Percentiles rank a stretch among this genome's conserved stretches.
These are phyloP conservation scores for Carnegiea gigantea DNA, from an alignment of 179 eudicot genomes.

Conservation along the genomic window DNA sequence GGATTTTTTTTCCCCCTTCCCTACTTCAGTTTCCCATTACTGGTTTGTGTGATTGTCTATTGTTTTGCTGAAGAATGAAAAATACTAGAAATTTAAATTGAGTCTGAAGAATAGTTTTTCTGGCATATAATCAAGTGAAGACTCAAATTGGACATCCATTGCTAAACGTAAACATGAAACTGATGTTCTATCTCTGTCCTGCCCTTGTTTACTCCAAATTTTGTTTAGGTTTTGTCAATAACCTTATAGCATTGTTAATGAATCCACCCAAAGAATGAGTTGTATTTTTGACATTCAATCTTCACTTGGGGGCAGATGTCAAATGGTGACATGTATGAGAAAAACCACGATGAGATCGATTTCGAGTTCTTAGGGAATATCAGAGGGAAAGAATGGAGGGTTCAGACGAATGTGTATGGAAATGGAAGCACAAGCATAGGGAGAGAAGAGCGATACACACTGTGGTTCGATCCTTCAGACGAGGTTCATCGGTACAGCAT, in stretches of 20 bases:
- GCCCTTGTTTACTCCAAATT: too few species aligned
- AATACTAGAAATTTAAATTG: background rate
- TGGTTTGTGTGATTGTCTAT: background rate
- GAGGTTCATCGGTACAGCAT: slow-evolving; percentile 84
- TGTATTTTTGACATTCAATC: background rate
- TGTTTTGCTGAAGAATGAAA: background rate
- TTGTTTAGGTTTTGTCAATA: background rate
- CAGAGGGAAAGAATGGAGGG: slow-evolving; percentile 87
- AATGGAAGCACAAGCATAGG: slow-evolving; percentile 88
- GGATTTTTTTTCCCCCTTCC: background rate
- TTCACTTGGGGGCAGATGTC: slow-evolving; percentile 58
- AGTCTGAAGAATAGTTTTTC: background rate
- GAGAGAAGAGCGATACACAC: slow-evolving; percentile 86
- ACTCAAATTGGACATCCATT: background rate
- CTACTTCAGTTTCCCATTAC: background rate
- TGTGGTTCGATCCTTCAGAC: slow-evolving; percentile 93
- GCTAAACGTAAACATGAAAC: background rate
- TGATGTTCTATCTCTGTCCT: too few species aligned
- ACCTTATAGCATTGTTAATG: background rate
- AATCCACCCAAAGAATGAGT: background rate
- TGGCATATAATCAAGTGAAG: background rate
- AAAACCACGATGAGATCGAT: slow-evolving; percentile 84
- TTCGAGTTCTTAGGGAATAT: slow-evolving; percentile 94
- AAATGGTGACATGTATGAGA: slow-evolving; percentile 76
- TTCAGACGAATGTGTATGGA: slow-evolving; percentile 91